Conservation (phyloP, 2,329 filamentous ascomycete genomes). For the Pestalotiopsis sp. region DNA sequence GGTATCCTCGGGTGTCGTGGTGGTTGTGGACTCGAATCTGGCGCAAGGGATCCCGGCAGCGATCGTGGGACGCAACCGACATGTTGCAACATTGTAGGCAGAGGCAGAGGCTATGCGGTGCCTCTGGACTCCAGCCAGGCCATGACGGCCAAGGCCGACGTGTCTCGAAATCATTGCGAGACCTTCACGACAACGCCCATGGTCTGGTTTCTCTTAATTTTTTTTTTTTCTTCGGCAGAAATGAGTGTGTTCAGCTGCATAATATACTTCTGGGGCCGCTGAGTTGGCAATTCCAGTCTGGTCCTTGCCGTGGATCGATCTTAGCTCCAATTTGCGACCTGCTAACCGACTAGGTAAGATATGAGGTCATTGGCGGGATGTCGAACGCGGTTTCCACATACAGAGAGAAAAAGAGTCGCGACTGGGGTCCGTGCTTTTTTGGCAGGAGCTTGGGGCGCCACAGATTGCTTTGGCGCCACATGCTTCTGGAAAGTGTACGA, state of each 20-base stretch:
- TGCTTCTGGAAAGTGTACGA: not conserved
- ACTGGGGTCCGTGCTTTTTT: not conserved
- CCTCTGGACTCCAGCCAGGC: conserved; percentile 29
- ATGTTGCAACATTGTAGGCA: conserved; percentile 23
- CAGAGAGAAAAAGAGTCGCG: not conserved
- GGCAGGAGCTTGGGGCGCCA: not conserved
- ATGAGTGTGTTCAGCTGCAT: not conserved
- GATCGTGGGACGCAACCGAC: conserved; percentile 20
- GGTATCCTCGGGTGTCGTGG: conserved; percentile 60
- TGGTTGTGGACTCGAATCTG: conserved; percentile 34
- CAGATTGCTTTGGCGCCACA: not conserved
- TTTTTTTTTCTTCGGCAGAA: not conserved
- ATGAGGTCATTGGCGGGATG: conserved; percentile 9
- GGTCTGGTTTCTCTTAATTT: not conserved
- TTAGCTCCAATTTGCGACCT: not conserved
- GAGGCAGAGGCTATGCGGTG: conserved; percentile 4
- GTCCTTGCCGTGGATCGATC: not conserved
- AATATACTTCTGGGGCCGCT: not conserved
- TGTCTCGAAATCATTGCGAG: conserved; percentile 35
- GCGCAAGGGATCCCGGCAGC: conserved; percentile 17
- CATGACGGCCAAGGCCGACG: conserved; percentile 35
- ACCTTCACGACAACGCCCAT: not conserved
- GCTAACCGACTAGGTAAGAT: not conserved
- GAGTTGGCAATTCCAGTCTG: not conserved
- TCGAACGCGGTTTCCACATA: not conserved